Evolutionary conservation across 2,329 filamentous ascomycete species (phyloP).

Genomic region (Dactylellina cionopaga): DNA sequence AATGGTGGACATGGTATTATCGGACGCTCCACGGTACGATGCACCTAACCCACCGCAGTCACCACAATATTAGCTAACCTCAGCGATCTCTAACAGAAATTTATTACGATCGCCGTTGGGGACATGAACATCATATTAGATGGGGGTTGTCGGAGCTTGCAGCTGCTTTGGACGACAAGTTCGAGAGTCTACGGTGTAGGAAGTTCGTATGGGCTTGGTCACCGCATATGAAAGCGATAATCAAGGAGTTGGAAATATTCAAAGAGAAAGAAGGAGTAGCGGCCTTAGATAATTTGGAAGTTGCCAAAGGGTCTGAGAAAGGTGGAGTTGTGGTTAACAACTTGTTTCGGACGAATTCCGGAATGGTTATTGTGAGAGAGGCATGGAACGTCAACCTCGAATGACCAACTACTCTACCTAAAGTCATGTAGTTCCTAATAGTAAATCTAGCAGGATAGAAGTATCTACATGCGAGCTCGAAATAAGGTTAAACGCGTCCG

Average conservation of each 20-base stretch:
- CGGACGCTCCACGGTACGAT: neutral
- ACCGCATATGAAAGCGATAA: slow-evolving; percentile 2
- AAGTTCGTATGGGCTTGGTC: slow-evolving; percentile 11
- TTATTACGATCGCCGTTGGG: neutral
- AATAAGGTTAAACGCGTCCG: slow-evolving; percentile 1
- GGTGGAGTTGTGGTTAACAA: neutral
- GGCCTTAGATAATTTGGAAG: neutral
- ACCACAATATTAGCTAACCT: neutral
- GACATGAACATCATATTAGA: neutral
- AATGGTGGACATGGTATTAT: slow-evolving; percentile 16
- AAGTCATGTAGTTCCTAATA: too few species aligned
- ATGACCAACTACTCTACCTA: too few species aligned
- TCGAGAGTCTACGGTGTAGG: slow-evolving; percentile 7
- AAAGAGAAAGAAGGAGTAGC: neutral
- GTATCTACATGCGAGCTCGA: neutral
- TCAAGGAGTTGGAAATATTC: neutral
- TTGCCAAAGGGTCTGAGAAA: neutral
- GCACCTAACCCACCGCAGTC: neutral
- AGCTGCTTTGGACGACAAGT: slow-evolving; percentile 9
- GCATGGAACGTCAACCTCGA: neutral
- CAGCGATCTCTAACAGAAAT: slow-evolving; percentile 1
- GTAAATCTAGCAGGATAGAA: too few species aligned
- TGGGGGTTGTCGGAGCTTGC: slow-evolving; percentile 22
- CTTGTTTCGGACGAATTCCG: neutral
- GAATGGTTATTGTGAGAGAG: neutral